Evolutionary conservation across 768 basidiomycete species (phyloP).

Genomic region (Hemileccinum impolitum): DNA sequence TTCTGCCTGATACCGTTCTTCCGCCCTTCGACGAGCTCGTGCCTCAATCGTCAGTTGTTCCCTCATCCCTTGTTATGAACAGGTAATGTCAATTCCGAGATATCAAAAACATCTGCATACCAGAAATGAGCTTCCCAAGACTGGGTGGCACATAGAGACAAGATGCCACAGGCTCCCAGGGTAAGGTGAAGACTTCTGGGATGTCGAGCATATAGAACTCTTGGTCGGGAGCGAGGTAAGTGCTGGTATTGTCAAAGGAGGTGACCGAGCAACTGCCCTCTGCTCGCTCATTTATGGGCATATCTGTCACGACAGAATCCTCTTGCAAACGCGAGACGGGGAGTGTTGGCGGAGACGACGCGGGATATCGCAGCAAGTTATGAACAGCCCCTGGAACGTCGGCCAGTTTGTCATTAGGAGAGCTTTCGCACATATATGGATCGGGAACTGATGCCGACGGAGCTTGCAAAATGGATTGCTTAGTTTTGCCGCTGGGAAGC

Average conservation of each 20-base stretch:
- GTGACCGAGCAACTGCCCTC: not conserved
- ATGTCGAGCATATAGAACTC: constrained; percentile 36
- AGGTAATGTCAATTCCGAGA: constrained; percentile 1
- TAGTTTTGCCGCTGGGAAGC: not conserved
- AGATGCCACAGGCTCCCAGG: constrained; percentile 31
- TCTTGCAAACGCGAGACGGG: not conserved
- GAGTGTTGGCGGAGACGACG: not conserved
- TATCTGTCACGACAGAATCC: not conserved
- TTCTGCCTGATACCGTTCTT: constrained; percentile 32
- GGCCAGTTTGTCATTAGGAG: not conserved
- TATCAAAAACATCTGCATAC: constrained; percentile 20
- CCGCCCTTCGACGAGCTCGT: constrained; percentile 33
- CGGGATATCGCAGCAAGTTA: not conserved
- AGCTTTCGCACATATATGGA: not conserved
- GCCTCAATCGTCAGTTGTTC: constrained; percentile 30
- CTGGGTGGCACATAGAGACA: constrained; percentile 35
- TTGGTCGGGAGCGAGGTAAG: constrained; percentile 4
- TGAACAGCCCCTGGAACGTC: not conserved
- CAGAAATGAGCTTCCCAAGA: constrained; percentile 33
- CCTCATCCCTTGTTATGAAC: constrained; percentile 28
- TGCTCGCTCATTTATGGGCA: not conserved
- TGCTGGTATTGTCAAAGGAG: not conserved
- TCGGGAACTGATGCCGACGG: not conserved
- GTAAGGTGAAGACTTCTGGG: constrained; percentile 30
- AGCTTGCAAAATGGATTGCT: not conserved